Base-by-base conservation (phyloP, 2,329 filamentous ascomycete genomes). In the Penicillium hesseltinei region DNA sequence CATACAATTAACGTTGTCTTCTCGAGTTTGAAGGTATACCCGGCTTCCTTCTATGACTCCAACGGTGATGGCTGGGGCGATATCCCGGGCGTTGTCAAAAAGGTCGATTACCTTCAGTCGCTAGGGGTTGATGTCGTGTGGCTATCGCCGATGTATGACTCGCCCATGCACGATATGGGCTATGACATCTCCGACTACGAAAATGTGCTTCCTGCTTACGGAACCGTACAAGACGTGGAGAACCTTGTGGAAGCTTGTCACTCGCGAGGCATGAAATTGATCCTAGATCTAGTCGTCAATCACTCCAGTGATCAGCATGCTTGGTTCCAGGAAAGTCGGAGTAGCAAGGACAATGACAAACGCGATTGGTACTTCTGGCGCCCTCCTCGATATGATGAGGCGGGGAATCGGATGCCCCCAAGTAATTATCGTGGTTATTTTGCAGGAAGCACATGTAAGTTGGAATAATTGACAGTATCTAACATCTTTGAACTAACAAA, bases 201-300 rank as follows among this genome's bases (percentile, higher is more conserved):
- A 65, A 76, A 78, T 7, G 81, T 89, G 13, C 79, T 88, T 65
- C 71, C 76, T 2, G 80, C 80, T 0, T 89, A 88, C 64, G 87
- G 87, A 39, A 84, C 83, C 0, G 73, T 89, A 0, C 72, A 77
- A 49, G 84, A 89, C 62, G 80, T 88, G 27, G 83, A 88, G 51
- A 69, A 70, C 0, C 72, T 89, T 15, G 83, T 88, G 51, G 66
- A 75, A 8, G 82, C 80, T 55, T 77, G 81, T 21, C 84, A 87
- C 58, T 71, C 77, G 10, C 79, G 84, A 5, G 83, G 80, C 8
- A 88, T 91, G 81, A 82, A 81, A 57, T 70, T 90, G 23, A 84
- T 91, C 58, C 77, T 90, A 23, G 88, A 91, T 66, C 77, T 91
- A 2, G 88, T 91, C 3, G 80, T 90, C 62, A 91, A 91, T 65